Evolutionary conservation across 2,329 filamentous ascomycete species (phyloP).

Genomic region (Didymella exigua): DNA sequence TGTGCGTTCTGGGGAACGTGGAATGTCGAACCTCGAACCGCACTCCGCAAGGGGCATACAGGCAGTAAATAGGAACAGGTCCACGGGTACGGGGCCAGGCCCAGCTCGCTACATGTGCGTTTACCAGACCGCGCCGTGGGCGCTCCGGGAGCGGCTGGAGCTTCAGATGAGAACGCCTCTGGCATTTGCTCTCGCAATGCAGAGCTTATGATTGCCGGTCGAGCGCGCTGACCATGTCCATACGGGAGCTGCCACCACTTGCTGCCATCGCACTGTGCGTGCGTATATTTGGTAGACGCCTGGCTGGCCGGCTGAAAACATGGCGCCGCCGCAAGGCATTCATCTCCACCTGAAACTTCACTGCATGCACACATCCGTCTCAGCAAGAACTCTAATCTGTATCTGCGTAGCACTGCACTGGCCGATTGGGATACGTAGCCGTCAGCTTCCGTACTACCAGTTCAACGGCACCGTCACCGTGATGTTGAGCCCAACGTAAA

Average conservation of each 20-base stretch:
- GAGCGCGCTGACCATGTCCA: conserved; percentile 13
- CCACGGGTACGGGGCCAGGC: conserved; percentile 23
- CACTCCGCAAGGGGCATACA: conserved; percentile 1
- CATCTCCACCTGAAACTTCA: conserved; percentile 12
- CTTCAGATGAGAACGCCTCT: conserved; percentile 3
- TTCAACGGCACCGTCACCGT: conserved; percentile 1
- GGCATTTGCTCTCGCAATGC: conserved; percentile 1
- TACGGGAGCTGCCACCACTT: conserved; percentile 12
- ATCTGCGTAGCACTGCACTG: conserved; percentile 8
- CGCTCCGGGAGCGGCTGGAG: conserved; percentile 3
- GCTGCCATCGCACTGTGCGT: conserved; percentile 18
- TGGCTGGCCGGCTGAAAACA: conserved; percentile 10
- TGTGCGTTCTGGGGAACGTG: conserved; percentile 6
- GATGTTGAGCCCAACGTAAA: conserved; percentile 17
- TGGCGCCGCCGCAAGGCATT: conserved; percentile 5
- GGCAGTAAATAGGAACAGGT: conserved; percentile 5
- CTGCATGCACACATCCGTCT: not conserved
- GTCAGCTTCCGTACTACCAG: conserved; percentile 6
- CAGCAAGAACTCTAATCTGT: conserved; percentile 5
- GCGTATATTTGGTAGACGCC: conserved; percentile 13
- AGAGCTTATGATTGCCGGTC: conserved; percentile 5
- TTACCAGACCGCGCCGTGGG: conserved; percentile 9
- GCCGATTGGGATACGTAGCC: not conserved
- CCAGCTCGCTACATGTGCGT: conserved; percentile 27
- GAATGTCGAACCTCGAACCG: conserved; percentile 7